Evolutionary conservation across 768 basidiomycete species (phyloP).

Genomic region (Phaeotremella skinneri): DNA sequence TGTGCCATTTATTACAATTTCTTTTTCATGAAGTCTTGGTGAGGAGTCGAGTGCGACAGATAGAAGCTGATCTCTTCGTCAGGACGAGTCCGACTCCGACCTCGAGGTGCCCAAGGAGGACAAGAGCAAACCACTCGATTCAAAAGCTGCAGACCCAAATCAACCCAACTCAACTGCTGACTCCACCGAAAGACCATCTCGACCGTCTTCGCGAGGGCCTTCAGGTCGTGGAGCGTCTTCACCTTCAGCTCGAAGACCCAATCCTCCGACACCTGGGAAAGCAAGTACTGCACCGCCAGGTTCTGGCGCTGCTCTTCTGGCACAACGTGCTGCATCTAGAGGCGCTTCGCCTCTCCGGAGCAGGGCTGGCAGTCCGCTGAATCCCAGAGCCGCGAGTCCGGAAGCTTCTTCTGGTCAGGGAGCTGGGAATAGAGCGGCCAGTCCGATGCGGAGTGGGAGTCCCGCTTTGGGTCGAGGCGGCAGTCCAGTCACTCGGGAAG

Average conservation of each 20-base stretch:
- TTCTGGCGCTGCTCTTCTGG: conserved; percentile 34
- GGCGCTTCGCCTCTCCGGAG: conserved; percentile 27
- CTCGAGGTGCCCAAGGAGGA: conserved; percentile 16
- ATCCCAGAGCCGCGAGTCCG: conserved; percentile 27
- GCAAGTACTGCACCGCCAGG: conserved; percentile 41
- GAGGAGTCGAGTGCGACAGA: neutral
- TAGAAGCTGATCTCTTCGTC: neutral
- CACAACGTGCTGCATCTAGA: conserved; percentile 36
- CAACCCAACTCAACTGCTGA: conserved; percentile 6
- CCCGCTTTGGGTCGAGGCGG: conserved; percentile 10
- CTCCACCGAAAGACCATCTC: conserved; percentile 16
- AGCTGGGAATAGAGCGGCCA: conserved; percentile 14
- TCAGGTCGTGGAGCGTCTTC: conserved; percentile 25
- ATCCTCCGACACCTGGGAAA: conserved; percentile 26
- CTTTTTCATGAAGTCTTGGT: neutral
- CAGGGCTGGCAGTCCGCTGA: conserved; percentile 17
- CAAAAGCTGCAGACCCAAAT: neutral
- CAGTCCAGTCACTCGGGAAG: conserved; percentile 20
- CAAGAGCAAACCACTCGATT: conserved; percentile 4
- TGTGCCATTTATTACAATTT: no score
- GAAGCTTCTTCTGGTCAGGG: neutral
- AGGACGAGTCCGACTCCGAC: conserved; percentile 27
- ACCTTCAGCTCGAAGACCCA: conserved; percentile 19
- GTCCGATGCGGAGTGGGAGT: conserved; percentile 7
- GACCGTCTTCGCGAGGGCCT: conserved; percentile 30